Conservation (phyloP, 257 asterid species). For the Oldenlandia corymbosa region DNA sequence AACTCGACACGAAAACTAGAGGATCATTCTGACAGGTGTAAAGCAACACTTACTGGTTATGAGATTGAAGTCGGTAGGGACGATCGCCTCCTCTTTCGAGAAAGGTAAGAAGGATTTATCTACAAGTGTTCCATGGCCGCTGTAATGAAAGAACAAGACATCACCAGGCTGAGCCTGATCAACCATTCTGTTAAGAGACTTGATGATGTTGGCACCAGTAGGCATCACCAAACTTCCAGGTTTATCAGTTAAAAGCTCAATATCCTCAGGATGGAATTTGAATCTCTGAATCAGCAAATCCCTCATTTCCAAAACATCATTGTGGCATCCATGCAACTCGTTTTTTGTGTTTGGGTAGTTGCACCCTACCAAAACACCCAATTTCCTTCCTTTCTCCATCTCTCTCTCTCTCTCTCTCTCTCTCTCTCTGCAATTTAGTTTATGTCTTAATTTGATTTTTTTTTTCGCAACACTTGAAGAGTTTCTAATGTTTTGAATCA, state of each 20-base stretch:
- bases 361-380: conserved; percentile 85
- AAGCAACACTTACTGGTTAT: conserved; percentile 54
- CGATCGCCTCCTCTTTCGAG: conserved; percentile 60
- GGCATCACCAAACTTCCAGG: conserved; percentile 54
- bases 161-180: conserved; percentile 55
- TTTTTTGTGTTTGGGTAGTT: conserved; percentile 63
- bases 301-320: conserved; percentile 59
- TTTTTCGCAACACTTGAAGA: too few relatives aligned
- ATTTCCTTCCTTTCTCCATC: conserved; percentile 40
- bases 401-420: too few relatives aligned
- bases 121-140: conserved; percentile 63
- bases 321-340: conserved; percentile 70
- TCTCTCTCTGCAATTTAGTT: too few relatives aligned
- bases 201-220: conserved; percentile 65
- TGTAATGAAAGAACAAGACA: conserved; percentile 61
- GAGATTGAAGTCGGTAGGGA: conserved; percentile 72
- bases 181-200: conserved; percentile 45
- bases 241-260: conserved; percentile 51
- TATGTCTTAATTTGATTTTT: too few relatives aligned
- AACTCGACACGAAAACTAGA: too few relatives aligned
- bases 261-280: conserved; percentile 31
- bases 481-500: too few relatives aligned
- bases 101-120: conserved; percentile 25
- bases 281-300: conserved; percentile 46
- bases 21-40: too few relatives aligned